Base-by-base conservation (phyloP, 2,329 filamentous ascomycete genomes). In the Sarocladium strictum region DNA sequence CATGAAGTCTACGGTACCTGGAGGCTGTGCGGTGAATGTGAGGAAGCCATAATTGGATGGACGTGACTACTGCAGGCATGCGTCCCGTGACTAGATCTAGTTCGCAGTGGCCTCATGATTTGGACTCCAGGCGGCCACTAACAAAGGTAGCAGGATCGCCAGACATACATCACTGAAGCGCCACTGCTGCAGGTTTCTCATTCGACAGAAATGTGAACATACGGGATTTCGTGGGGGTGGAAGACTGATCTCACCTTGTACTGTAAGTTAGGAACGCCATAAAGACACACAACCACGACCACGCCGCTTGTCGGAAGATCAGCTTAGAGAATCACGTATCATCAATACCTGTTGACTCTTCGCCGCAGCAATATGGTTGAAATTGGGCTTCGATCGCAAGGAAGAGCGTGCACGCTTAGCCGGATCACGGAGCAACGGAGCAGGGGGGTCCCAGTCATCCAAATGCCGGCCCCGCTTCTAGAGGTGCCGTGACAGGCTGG, bases 401-500 rank as follows among this genome's bases (percentile, higher is more conserved):
- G n/a, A n/a, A n/a, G n/a, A n/a, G n/a, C n/a, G n/a, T n/a, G n/a
- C n/a, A n/a, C n/a, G n/a, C n/a, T n/a, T n/a, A n/a, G n/a, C n/a
- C n/a, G n/a, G n/a, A n/a, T n/a, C n/a, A n/a, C n/a, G n/a, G n/a
- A 32, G 29, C 29, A 32, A 32, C 29, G 6, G 29, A 38, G 5
- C 11, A 14, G 35, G n/a, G 35, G 15, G 21, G 6, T 14, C 11
- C 21, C 7, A 43, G 21, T 23, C 40, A 43, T 4, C 32, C 33
- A 40, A 53, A 21, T 53, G 50, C 50, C 50, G 50, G 50, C 50
- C 50, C 50, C 50, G 50, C 50, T 53, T n/a, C 7, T n/a, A 24
- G 21, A 24, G 32, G 24, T 53, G 50, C 50, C 50, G 50, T 33
- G 50, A 53, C 23, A 53, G 32, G 32, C 50, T 29, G 32, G 9